phyloP scores from a whole-genome alignment of 2,329 filamentous ascomycete species.

The Aspergillus calidoustus region DNA sequence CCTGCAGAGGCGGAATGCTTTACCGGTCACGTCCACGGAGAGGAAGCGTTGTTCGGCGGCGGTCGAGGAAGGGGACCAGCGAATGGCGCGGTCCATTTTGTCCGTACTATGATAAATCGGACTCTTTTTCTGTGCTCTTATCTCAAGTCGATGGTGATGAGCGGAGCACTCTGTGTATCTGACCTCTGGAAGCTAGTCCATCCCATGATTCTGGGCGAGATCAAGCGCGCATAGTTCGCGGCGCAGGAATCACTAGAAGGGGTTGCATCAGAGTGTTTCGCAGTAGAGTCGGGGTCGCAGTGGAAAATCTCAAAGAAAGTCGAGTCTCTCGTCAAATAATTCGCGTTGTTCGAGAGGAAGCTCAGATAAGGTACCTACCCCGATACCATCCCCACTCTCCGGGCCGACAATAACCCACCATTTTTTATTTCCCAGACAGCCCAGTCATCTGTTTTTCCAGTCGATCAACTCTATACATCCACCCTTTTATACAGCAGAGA shows the following conservation, averaged over 20 bases:
- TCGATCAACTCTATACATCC: not conserved
- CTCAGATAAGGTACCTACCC: conserved; percentile 1
- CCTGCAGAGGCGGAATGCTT: conserved; percentile 62
- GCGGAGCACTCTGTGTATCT: conserved; percentile 4
- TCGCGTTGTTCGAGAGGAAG: not conserved
- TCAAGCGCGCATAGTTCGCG: conserved; percentile 13
- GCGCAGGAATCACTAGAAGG: too few relatives aligned
- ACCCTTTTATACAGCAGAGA: not conserved
- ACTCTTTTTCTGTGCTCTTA: not conserved
- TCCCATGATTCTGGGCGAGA: conserved; percentile 7
- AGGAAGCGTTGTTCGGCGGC: conserved; percentile 60
- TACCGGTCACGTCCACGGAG: conserved; percentile 64
- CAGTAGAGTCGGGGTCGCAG: too few relatives aligned
- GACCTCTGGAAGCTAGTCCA: not conserved
- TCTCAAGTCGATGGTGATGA: conserved; percentile 5
- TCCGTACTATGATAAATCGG: not conserved
- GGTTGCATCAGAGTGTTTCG: too few relatives aligned
- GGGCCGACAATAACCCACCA: conserved; percentile 11
- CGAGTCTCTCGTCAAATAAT: not conserved
- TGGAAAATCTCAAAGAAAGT: too few relatives aligned
- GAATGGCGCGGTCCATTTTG: conserved; percentile 56
- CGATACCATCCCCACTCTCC: conserved; percentile 5
- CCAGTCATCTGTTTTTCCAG: not conserved
- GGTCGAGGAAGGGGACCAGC: conserved; percentile 66
- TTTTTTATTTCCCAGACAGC: not conserved